Evolutionary conservation across 1,284 basidiomycete species (phyloP), one percentile per base, ranked within the genome.

Genomic region (Ceratobasidium sp.): DNA sequence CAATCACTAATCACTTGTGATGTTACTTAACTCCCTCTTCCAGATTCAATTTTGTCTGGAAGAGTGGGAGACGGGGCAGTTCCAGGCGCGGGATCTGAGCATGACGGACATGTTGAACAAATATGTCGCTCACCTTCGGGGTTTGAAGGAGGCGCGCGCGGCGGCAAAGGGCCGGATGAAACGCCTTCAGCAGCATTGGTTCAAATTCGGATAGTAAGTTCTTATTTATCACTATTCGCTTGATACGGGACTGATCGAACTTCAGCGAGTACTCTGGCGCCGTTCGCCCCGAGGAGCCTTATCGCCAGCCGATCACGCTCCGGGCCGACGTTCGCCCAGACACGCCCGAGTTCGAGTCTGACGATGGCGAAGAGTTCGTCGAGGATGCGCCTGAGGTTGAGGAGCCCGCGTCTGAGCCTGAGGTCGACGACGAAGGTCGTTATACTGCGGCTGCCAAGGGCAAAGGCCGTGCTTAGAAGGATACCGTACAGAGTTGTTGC

Each of bases 61-160:
- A 38, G 61, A 62, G 10, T 62, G 42, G 20, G 28, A 62, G 61
- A 62, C 40, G 2, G 61, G 40, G 15, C 33, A 62, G 15, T 62
- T 38, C 59, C 26, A 42, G 20, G 12, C 61, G n/a, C 61, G 61
- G n/a, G 61, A 64, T 38, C 61, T 64, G 61, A 64, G 33, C 61
- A 64, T 64, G 61, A n/a, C 38, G 3, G 61, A 64, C 28, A 17
- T 64, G 61, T 42, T 64, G 26, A 42, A 64, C 61, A 64, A 64
- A 10, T 64, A 64, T 23, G 61, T 64, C 12, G 61, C 61, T 3
- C 61, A 64, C 61, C 61, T 64, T 9, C 61, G 61, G 17, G 61
- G 61, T n/a, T 64, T 64, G 61, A 64, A 64, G 61, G 61, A 64
- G 20, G 33, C 61, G 40, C 61, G 40, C 2, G 33, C 33, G 9